Evolutionary conservation across 495 filamentous ascomycete genomes (phyloP).

Genomic region (Copromyces sp.): DNA sequence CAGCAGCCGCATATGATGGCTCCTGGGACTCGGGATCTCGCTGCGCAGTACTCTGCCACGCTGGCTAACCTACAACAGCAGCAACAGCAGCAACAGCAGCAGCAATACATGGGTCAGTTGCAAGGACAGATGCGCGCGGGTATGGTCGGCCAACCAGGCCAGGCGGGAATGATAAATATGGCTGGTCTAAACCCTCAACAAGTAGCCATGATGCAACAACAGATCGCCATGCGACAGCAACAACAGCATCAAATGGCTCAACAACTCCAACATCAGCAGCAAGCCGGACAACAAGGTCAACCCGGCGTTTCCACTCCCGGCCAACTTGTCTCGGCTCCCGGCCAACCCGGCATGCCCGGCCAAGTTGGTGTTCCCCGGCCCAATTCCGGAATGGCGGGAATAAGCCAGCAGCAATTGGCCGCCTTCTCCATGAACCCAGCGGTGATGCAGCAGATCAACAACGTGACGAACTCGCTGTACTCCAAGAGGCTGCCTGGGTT

Average conservation of each 20-base stretch:
- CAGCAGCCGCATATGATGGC: constrained; percentile 21
- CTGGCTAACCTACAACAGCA: constrained; percentile 25
- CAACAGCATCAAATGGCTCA: constrained; percentile 28
- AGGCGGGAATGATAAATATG: constrained; percentile 22
- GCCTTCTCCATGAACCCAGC: constrained; percentile 3
- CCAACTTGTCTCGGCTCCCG: background rate
- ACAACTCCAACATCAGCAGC: constrained; percentile 22
- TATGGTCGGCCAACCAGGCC: constrained; percentile 12
- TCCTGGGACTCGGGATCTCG: constrained; percentile 12
- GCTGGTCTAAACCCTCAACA: constrained; percentile 14
- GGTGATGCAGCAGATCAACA: constrained; percentile 12
- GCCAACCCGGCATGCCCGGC: background rate
- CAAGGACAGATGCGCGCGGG: constrained; percentile 24
- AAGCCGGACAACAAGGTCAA: background rate
- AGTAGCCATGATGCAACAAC: constrained; percentile 23
- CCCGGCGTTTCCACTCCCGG: background rate
- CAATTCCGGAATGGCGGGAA: constrained; percentile 5
- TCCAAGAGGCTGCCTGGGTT: constrained; percentile 38
- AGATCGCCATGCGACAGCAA: constrained; percentile 29
- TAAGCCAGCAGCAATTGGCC: constrained; percentile 21
- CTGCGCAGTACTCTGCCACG: constrained; percentile 24
- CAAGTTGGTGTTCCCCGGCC: background rate
- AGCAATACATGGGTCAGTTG: constrained; percentile 27
- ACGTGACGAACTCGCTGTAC: constrained; percentile 33
- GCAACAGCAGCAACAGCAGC: constrained; percentile 31